Conservation (phyloP, 2,329 filamentous ascomycete genomes). For the Fusarium sp. region DNA sequence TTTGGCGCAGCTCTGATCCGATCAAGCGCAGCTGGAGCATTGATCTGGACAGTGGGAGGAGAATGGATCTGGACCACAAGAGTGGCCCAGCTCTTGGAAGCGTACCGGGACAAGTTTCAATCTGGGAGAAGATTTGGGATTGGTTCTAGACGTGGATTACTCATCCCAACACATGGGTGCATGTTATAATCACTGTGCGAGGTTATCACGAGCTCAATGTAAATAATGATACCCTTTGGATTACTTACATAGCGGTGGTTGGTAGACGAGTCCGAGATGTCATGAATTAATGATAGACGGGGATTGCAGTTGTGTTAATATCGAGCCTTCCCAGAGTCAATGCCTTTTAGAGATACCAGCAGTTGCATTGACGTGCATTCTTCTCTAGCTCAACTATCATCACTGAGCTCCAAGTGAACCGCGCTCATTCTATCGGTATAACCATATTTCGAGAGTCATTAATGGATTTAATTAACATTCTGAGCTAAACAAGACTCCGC, state of each 20-base stretch:
- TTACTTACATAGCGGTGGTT: background rate
- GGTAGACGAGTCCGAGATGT: background rate
- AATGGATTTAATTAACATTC: background rate
- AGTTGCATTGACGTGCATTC: background rate
- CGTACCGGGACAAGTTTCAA: slow-evolving; percentile 43
- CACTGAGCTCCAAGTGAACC: background rate
- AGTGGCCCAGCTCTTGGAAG: slow-evolving; percentile 45
- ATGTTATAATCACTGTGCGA: background rate
- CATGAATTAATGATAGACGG: background rate
- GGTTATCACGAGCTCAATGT: background rate
- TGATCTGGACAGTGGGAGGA: slow-evolving; percentile 66
- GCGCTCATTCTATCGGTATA: background rate
- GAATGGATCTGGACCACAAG: slow-evolving; percentile 64
- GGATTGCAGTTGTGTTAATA: background rate
- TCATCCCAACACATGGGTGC: background rate
- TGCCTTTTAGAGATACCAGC: background rate
- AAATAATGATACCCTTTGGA: background rate
- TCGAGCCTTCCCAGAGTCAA: background rate
- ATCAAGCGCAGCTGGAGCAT: slow-evolving; percentile 63
- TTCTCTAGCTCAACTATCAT: background rate
- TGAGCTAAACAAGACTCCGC: background rate
- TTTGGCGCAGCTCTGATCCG: slow-evolving; percentile 60
- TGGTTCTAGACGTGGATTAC: slow-evolving; percentile 51
- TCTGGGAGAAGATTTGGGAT: slow-evolving; percentile 57
- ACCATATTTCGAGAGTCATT: background rate